Percentiles rank a stretch among this genome's conserved stretches.
These are phyloP conservation scores for Ophiocordyceps camponoti-saundersi DNA, from an alignment of 2,329 filamentous ascomycete species.

Conservation along the genomic window DNA sequence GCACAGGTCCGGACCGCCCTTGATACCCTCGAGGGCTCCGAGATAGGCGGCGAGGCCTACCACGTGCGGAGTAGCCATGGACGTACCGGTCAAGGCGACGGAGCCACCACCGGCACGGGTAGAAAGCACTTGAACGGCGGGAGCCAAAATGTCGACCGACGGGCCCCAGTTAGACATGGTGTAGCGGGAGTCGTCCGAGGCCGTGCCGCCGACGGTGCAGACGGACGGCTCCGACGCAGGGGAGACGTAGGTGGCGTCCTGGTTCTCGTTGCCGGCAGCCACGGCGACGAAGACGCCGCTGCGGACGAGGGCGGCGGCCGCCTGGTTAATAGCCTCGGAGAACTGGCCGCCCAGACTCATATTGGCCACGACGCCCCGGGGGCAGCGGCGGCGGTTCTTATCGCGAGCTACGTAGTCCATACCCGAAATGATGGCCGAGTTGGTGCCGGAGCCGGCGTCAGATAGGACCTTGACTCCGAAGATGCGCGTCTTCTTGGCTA, in stretches of 20 bases:
- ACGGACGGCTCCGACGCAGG: slow-evolving; percentile 24
- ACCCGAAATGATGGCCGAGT: slow-evolving; percentile 20
- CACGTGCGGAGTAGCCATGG: slow-evolving; percentile 27
- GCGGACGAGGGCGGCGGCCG: slow-evolving; percentile 21
- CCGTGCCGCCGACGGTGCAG: slow-evolving; percentile 29
- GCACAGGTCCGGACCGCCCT: slow-evolving; percentile 26
- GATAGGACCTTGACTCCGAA: slow-evolving; percentile 21
- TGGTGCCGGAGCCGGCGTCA: slow-evolving; percentile 14
- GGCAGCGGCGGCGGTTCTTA: slow-evolving; percentile 15
- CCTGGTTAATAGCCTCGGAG: slow-evolving; percentile 26
- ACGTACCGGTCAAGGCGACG: slow-evolving; percentile 25
- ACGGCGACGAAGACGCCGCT: slow-evolving; percentile 30
- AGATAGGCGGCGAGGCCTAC: slow-evolving; percentile 18
- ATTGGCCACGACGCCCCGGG: slow-evolving; percentile 26
- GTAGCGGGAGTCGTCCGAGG: slow-evolving; percentile 16
- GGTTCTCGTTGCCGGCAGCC: slow-evolving; percentile 30
- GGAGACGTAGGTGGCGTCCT: slow-evolving; percentile 20
- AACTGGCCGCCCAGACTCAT: slow-evolving; percentile 30
- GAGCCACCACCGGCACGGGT: slow-evolving; percentile 22
- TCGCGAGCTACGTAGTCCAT: slow-evolving; percentile 21
- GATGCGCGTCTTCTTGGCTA: slow-evolving; percentile 20
- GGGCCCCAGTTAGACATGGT: slow-evolving; percentile 29
- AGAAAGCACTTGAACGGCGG: slow-evolving; percentile 23
- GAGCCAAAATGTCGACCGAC: slow-evolving; percentile 27
- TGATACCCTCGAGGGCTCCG: slow-evolving; percentile 4